Conservation (phyloP, 2,329 filamentous ascomycete genomes). For the Penicillium janthinellum region DNA sequence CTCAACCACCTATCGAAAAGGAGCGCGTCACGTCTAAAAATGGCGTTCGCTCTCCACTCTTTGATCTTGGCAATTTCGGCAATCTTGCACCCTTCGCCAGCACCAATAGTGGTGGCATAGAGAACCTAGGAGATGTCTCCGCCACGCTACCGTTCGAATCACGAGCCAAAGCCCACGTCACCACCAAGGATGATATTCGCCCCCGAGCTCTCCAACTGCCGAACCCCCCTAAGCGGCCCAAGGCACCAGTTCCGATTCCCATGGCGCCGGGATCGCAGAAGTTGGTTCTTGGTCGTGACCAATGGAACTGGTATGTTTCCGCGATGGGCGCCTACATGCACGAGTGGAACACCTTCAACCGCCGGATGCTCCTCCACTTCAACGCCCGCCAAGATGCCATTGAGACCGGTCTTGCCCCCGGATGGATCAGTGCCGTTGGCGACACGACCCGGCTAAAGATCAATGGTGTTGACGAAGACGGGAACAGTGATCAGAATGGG, state of each 20-base stretch:
- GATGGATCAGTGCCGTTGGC: slow-evolving; percentile 57
- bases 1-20: slow-evolving; percentile 9
- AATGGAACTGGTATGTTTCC: slow-evolving; percentile 55
- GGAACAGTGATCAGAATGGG: slow-evolving; percentile 14
- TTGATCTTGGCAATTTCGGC: slow-evolving; percentile 55
- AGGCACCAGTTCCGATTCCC: slow-evolving; percentile 30
- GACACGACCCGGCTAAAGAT: slow-evolving; percentile 44
- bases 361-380: slow-evolving; percentile 59
- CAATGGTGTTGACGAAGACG: slow-evolving; percentile 29
- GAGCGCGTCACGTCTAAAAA: slow-evolving; percentile 15
- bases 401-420: slow-evolving; percentile 46
- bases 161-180: slow-evolving; percentile 48
- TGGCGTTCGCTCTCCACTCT: slow-evolving; percentile 19
- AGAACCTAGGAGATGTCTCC: slow-evolving; percentile 56
- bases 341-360: slow-evolving; percentile 59
- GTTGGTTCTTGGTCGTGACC: slow-evolving; percentile 46
- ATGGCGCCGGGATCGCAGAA: slow-evolving; percentile 34
- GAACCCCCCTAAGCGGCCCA: slow-evolving; percentile 54
- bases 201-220: slow-evolving; percentile 51
- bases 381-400: slow-evolving; percentile 53
- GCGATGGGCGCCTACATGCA: slow-evolving; percentile 59
- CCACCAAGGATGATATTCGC: slow-evolving; percentile 41
- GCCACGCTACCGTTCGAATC: slow-evolving; percentile 62
- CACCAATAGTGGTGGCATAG: slow-evolving; percentile 51
- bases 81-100: slow-evolving; percentile 53